phyloP scores from a whole-genome alignment of 2,329 filamentous ascomycete species.

The Aspergillus uvarum region DNA sequence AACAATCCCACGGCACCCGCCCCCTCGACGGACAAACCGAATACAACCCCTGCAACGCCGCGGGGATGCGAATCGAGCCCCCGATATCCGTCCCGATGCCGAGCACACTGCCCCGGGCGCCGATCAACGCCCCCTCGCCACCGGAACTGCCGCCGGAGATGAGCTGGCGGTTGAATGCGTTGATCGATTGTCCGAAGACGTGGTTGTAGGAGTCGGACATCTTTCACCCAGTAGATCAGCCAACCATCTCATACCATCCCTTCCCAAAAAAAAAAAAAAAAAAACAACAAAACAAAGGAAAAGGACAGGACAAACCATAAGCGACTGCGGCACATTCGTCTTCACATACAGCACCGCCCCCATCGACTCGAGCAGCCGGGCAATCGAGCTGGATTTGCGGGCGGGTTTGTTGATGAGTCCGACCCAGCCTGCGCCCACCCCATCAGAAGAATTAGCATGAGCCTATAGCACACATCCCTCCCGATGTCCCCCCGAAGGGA shows the following conservation, averaged over 20 bases:
- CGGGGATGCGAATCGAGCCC: constrained; percentile 54
- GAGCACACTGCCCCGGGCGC: constrained; percentile 49
- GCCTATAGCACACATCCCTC: too few species aligned
- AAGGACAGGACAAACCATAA: constrained; percentile 31
- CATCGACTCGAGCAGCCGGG: constrained; percentile 27
- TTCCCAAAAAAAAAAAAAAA: too few species aligned
- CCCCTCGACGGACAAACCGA: constrained; percentile 39
- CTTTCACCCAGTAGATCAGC: constrained; percentile 1
- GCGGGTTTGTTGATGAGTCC: constrained; percentile 32
- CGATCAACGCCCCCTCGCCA: constrained; percentile 54
- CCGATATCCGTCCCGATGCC: constrained; percentile 58
- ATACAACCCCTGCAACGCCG: constrained; percentile 51
- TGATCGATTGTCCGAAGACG: constrained; percentile 49
- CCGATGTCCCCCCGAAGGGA: too few species aligned
- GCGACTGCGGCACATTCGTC: constrained; percentile 54
- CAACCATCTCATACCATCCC: neutral
- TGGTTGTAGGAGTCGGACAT: constrained; percentile 54
- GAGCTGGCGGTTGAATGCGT: constrained; percentile 48
- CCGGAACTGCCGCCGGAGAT: constrained; percentile 55
- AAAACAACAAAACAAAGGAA: too few species aligned
- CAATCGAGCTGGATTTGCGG: constrained; percentile 25
- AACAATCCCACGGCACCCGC: constrained; percentile 30
- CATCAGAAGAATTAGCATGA: too few species aligned
- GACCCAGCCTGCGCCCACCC: constrained; percentile 47
- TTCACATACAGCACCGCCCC: constrained; percentile 56